Conservation (phyloP, 306 rosid genomes). For the Oxytropis ochrocephala region DNA sequence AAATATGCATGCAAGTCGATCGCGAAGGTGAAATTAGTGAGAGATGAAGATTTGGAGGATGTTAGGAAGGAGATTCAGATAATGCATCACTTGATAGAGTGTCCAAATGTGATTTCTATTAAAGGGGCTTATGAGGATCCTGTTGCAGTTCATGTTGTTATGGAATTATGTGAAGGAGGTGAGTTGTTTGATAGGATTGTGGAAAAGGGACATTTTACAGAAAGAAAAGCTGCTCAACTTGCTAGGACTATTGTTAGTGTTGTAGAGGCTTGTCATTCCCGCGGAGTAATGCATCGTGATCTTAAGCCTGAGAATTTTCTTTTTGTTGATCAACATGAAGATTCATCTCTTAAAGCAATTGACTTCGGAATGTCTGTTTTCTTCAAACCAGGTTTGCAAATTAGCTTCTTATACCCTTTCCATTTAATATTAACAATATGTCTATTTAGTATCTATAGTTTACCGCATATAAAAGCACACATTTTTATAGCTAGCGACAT, state of each 20-base stretch:
- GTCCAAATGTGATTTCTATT: slow-evolving; percentile 41
- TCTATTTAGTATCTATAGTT: no score
- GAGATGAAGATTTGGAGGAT: slow-evolving; percentile 55
- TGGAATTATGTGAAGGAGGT: slow-evolving; percentile 85
- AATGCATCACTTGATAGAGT: slow-evolving; percentile 75
- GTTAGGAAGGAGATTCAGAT: slow-evolving; percentile 83
- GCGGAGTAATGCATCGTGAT: slow-evolving; percentile 85
- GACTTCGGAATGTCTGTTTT: slow-evolving; percentile 81
- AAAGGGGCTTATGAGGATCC: slow-evolving; percentile 74
- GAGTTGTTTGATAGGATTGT: slow-evolving; percentile 75
- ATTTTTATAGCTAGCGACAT: no score
- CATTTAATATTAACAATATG: no score
- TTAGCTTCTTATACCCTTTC: no score
- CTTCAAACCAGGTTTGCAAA: slow-evolving; percentile 71
- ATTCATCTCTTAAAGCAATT: slow-evolving; percentile 64
- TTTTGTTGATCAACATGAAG: slow-evolving; percentile 50
- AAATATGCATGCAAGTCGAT: slow-evolving; percentile 77
- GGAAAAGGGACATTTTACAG: slow-evolving; percentile 57
- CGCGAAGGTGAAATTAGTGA: slow-evolving; percentile 49
- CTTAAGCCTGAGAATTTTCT: slow-evolving; percentile 87
- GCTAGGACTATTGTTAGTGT: slow-evolving; percentile 59
- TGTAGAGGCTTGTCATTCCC: slow-evolving; percentile 63
- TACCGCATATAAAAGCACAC: no score
- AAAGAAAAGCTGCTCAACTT: slow-evolving; percentile 67
- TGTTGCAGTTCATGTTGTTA: slow-evolving; percentile 62